These are phyloP conservation scores for Ganoderma multipileum DNA, from an alignment of 1,284 basidiomycete genomes.

Conservation along the genomic window DNA sequence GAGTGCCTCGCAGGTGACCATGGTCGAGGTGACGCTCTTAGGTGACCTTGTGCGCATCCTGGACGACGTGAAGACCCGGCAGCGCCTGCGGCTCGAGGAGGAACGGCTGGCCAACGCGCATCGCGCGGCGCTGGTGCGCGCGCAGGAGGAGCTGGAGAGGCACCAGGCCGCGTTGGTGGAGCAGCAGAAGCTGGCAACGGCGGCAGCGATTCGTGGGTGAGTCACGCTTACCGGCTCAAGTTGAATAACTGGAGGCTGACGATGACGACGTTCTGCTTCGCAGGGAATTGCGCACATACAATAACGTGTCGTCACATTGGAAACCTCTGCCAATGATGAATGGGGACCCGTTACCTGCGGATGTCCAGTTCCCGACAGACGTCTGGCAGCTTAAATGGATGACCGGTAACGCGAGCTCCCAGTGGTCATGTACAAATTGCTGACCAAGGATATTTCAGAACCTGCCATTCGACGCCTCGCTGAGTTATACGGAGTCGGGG, in stretches of 20 bases:
- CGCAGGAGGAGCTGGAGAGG: background rate
- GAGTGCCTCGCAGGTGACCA: background rate
- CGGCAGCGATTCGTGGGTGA: conserved; percentile 12
- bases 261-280: background rate
- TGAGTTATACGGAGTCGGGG: conserved; percentile 8
- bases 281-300: conserved; percentile 20
- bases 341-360: conserved; percentile 18
- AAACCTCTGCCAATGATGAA: conserved; percentile 14
- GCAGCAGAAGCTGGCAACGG: conserved; percentile 11
- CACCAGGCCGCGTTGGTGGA: conserved; percentile 10
- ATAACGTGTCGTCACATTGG: conserved; percentile 12
- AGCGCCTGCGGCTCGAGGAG: conserved; percentile 12
- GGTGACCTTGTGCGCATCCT: conserved; percentile 16
- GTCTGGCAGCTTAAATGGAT: conserved; percentile 12
- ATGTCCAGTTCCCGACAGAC: conserved; percentile 12
- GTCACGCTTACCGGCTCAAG: background rate
- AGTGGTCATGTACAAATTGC: background rate
- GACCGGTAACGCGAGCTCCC: conserved; percentile 3
- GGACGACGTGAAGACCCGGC: conserved; percentile 1
- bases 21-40: conserved; percentile 16
- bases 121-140: conserved; percentile 10
- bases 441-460: background rate
- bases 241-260: no score
- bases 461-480: conserved; percentile 4
- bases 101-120: conserved; percentile 14